Evolutionary conservation across 2,329 filamentous ascomycete genomes (phyloP).

Genomic region (Coleophoma eucalyptorum): DNA sequence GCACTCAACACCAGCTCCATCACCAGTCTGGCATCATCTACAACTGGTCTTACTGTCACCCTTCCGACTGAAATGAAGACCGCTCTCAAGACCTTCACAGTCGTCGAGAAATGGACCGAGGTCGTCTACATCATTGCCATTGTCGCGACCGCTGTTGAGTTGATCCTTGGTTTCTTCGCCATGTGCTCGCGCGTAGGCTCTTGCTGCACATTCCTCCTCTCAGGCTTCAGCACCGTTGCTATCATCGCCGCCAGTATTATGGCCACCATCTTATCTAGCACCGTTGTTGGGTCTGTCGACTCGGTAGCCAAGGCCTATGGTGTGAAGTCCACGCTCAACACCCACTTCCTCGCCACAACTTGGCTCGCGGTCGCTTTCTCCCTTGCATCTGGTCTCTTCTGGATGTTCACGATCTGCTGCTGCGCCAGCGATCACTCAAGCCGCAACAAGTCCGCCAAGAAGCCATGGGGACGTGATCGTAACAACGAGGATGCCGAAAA

Average conservation of each 20-base stretch:
- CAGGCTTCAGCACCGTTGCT: conserved; percentile 52
- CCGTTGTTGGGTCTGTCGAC: conserved; percentile 67
- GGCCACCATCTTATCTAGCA: conserved; percentile 68
- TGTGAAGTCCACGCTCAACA: conserved; percentile 64
- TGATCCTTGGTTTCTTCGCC: conserved; percentile 76
- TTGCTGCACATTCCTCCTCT: conserved; percentile 76
- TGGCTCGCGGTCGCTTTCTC: conserved; percentile 82
- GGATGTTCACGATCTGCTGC: conserved; percentile 89
- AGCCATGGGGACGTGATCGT: conserved; percentile 18
- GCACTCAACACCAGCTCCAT: conserved; percentile 64
- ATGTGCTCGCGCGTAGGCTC: conserved; percentile 80
- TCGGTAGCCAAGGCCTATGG: conserved; percentile 66
- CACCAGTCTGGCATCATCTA: conserved; percentile 42
- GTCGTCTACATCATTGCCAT: conserved; percentile 75
- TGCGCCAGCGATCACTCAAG: conserved; percentile 41
- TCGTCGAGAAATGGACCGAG: conserved; percentile 77
- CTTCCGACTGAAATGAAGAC: conserved; percentile 65
- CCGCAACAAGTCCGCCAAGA: conserved; percentile 11
- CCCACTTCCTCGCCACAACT: conserved; percentile 63
- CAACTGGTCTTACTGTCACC: conserved; percentile 48
- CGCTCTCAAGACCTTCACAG: conserved; percentile 69
- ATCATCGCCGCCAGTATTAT: conserved; percentile 64
- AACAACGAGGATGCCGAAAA: conserved; percentile 23
- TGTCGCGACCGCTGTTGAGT: conserved; percentile 63
- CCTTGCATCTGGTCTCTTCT: conserved; percentile 77